A percentile compares a stretch with the other conserved stretches of the same genome.
These are phyloP conservation scores for Talaromyces piceae DNA, from an alignment of 2,329 filamentous ascomycete genomes.

Conservation along the genomic window DNA sequence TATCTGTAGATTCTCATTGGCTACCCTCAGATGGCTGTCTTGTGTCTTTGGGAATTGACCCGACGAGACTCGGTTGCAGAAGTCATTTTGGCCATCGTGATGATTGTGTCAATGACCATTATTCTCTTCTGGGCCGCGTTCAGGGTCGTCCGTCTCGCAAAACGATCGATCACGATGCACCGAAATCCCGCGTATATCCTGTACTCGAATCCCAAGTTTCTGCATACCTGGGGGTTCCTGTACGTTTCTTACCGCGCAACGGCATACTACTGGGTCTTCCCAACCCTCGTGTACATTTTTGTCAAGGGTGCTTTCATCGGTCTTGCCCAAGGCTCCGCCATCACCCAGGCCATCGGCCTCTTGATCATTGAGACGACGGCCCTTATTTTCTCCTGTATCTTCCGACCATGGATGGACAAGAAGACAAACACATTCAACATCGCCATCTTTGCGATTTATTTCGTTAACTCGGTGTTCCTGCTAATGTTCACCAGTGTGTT, in stretches of 20 bases:
- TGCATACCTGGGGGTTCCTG: slow-evolving; percentile 97
- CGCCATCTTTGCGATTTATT: slow-evolving; percentile 80
- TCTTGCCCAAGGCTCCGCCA: slow-evolving; percentile 62
- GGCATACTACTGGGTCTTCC: slow-evolving; percentile 90
- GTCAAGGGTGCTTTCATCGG: slow-evolving; percentile 85
- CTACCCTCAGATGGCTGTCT: slow-evolving; percentile 85
- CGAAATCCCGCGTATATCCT: slow-evolving; percentile 95
- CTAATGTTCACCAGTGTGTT: slow-evolving; percentile 85
- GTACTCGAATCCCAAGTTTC: slow-evolving; percentile 81
- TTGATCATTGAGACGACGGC: slow-evolving; percentile 73
- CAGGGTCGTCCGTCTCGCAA: slow-evolving; percentile 84
- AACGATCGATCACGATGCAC: slow-evolving; percentile 81
- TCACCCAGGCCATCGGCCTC: slow-evolving; percentile 74
- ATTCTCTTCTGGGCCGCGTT: slow-evolving; percentile 78
- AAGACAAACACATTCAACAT: slow-evolving; percentile 97
- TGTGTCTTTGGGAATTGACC: slow-evolving; percentile 92
- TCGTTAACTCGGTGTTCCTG: slow-evolving; percentile 82
- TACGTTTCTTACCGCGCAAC: slow-evolving; percentile 96
- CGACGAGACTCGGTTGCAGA: slow-evolving; percentile 76
- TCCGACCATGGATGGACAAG: slow-evolving; percentile 98
- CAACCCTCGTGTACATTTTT: slow-evolving; percentile 68
- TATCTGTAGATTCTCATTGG: slow-evolving; percentile 61
- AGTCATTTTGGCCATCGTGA: slow-evolving; percentile 79
- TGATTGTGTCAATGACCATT: slow-evolving; percentile 70
- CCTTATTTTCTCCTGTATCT: slow-evolving; percentile 67